phyloP scores from a whole-genome alignment of 306 rosid genomes.

The Betula pendula region DNA sequence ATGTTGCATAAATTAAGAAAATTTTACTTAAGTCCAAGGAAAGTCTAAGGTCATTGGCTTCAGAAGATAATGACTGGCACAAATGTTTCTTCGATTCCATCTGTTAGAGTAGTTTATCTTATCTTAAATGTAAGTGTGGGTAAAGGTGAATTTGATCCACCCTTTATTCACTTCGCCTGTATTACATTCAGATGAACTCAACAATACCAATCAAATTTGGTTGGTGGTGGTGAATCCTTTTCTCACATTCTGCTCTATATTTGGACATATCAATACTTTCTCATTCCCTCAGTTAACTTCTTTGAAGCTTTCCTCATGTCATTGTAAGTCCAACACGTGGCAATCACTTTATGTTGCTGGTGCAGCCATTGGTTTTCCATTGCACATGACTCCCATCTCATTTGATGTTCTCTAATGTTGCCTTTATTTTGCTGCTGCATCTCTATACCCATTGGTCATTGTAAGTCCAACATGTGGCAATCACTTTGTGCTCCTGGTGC shows the following conservation, averaged over 20 bases:
- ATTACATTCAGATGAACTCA: not conserved
- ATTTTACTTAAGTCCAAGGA: not conserved
- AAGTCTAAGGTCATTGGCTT: not conserved
- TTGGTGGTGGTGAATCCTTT: not conserved
- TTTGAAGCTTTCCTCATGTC: not conserved
- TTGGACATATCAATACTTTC: not conserved
- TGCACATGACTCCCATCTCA: too few relatives aligned
- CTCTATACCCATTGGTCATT: too few relatives aligned
- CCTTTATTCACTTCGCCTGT: too few relatives aligned
- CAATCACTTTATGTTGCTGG: not conserved
- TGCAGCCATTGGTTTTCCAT: not conserved
- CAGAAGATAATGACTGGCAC: not conserved
- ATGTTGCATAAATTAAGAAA: not conserved
- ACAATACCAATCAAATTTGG: not conserved
- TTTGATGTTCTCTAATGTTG: too few relatives aligned
- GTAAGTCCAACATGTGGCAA: too few relatives aligned
- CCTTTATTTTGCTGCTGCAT: too few relatives aligned
- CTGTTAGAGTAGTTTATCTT: not conserved
- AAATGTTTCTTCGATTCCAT: not conserved
- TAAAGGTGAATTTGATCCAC: too few relatives aligned
- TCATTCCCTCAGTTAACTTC: not conserved
- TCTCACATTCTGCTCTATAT: not conserved
- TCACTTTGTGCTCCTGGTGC: too few relatives aligned
- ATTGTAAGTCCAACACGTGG: not conserved
- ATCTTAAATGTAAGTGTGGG: too few relatives aligned